Evolutionary conservation across 164 flowering plant species (phyloP).

Genomic region (Houttuynia cordata): DNA sequence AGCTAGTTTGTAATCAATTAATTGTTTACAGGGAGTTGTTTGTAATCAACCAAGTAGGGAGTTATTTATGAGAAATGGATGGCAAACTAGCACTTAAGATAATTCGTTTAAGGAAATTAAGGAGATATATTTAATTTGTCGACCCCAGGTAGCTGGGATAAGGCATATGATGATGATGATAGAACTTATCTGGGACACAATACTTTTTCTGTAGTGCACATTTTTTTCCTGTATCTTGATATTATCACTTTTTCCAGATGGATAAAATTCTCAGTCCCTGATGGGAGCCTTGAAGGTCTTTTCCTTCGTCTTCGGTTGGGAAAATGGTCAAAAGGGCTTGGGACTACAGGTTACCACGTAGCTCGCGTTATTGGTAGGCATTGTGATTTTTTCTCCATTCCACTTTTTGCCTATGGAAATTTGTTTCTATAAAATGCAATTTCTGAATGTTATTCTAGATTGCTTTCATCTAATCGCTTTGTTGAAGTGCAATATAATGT

Average conservation of each 20-base stretch:
- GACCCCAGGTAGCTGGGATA: too few relatives aligned
- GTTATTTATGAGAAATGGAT: too few relatives aligned
- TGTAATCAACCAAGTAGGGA: too few relatives aligned
- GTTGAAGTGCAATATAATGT: not conserved
- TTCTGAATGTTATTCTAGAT: not conserved
- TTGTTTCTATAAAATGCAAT: too few relatives aligned
- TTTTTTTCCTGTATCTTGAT: not conserved
- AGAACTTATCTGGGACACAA: not conserved
- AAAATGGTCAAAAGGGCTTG: conserved; percentile 54
- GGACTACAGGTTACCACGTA: conserved; percentile 65
- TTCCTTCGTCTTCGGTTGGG: conserved; percentile 65
- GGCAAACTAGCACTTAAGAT: too few relatives aligned
- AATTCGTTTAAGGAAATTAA: too few relatives aligned
- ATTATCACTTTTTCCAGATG: conserved; percentile 32
- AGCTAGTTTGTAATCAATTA: too few relatives aligned
- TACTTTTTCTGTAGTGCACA: too few relatives aligned
- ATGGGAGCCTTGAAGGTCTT: conserved; percentile 46
- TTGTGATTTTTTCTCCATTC: not conserved
- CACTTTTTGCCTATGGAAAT: not conserved
- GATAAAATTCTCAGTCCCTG: conserved; percentile 33
- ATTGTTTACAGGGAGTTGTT: too few relatives aligned
- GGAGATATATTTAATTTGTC: too few relatives aligned
- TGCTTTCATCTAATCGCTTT: not conserved
- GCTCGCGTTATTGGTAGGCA: conserved; percentile 58
- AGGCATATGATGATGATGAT: too few relatives aligned